These are phyloP conservation scores for Carex scoparia DNA, from an alignment of 176 grass and related monocot genomes.

Conservation along the genomic window DNA sequence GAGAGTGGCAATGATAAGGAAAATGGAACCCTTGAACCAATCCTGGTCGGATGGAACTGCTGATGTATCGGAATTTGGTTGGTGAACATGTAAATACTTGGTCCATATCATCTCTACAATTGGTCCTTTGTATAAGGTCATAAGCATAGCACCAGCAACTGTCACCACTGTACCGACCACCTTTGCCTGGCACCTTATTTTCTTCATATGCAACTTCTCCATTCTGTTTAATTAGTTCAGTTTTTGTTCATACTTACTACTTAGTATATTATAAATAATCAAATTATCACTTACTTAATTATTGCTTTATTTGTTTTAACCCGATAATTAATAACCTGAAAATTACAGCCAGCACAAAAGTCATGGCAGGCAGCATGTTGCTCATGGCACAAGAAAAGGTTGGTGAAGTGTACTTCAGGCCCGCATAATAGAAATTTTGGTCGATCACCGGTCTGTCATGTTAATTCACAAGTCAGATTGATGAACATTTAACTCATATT, in stretches of 20 bases:
- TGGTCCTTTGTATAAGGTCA: constrained; percentile 97
- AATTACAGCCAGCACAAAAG: constrained; percentile 79
- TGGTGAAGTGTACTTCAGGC: constrained; percentile 89
- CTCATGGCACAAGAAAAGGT: constrained; percentile 99
- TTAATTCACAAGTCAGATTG: background rate
- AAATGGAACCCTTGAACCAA: constrained; percentile 90
- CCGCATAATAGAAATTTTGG: constrained; percentile 97
- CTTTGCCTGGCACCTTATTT: constrained; percentile 81
- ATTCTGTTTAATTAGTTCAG: constrained; percentile 40
- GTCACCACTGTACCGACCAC: constrained; percentile 79
- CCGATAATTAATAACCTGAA: constrained; percentile 44
- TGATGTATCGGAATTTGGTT: constrained; percentile 5
- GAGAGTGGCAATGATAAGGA: constrained; percentile 85
- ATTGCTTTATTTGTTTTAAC: background rate
- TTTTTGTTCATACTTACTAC: background rate
- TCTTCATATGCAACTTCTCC: constrained; percentile 91
- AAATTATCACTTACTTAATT: background rate
- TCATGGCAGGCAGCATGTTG: constrained; percentile 99
- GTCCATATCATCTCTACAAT: constrained; percentile 75
- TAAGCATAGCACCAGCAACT: constrained; percentile 92
- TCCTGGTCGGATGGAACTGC: constrained; percentile 49
- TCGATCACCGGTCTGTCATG: constrained; percentile 73
- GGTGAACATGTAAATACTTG: constrained; percentile 43
- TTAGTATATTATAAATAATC: background rate
- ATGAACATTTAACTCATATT: background rate